Evolutionary conservation across 2,329 filamentous ascomycete genomes (phyloP).

Genomic region (Cercospora berteroae): DNA sequence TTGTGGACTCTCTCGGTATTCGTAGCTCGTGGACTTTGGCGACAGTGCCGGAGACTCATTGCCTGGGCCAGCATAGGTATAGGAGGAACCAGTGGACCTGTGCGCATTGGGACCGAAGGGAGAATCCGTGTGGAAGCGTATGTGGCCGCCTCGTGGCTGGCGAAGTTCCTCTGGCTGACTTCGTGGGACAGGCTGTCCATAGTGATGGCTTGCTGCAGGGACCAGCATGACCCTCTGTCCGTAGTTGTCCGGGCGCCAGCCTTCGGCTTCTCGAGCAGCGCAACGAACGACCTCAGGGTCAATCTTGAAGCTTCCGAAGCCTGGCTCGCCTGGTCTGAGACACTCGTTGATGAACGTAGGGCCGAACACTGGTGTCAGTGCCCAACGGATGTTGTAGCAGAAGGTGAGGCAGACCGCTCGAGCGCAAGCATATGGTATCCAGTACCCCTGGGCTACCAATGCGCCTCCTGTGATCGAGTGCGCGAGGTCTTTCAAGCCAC

Average conservation of each 20-base stretch:
- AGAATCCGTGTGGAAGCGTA: constrained; percentile 30
- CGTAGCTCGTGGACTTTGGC: constrained; percentile 29
- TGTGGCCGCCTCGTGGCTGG: constrained; percentile 10
- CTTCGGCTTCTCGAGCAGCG: constrained; percentile 40
- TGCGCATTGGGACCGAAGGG: constrained; percentile 28
- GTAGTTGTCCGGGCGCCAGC: constrained; percentile 31
- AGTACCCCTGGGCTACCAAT: constrained; percentile 91
- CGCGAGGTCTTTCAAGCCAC: constrained; percentile 81
- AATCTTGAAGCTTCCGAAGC: constrained; percentile 51
- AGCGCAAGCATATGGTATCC: constrained; percentile 89
- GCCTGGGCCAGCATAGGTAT: constrained; percentile 14
- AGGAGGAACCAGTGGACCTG: constrained; percentile 2
- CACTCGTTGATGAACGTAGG: constrained; percentile 74
- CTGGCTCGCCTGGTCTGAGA: constrained; percentile 58
- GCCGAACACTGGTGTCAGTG: constrained; percentile 87
- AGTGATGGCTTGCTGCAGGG: constrained; percentile 5
- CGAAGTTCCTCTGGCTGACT: constrained; percentile 1
- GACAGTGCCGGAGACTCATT: constrained; percentile 31
- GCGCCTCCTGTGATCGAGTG: constrained; percentile 94
- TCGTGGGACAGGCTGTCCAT: constrained; percentile 11
- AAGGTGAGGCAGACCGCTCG: constrained; percentile 86
- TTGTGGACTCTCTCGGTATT: neutral
- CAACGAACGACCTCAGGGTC: constrained; percentile 39
- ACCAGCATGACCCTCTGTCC: neutral
- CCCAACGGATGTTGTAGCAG: constrained; percentile 78